Percentiles rank a stretch among this genome's conserved stretches.
Conservation (phyloP, 2,329 filamentous ascomycete genomes). For the Fusarium denticulatum region DNA sequence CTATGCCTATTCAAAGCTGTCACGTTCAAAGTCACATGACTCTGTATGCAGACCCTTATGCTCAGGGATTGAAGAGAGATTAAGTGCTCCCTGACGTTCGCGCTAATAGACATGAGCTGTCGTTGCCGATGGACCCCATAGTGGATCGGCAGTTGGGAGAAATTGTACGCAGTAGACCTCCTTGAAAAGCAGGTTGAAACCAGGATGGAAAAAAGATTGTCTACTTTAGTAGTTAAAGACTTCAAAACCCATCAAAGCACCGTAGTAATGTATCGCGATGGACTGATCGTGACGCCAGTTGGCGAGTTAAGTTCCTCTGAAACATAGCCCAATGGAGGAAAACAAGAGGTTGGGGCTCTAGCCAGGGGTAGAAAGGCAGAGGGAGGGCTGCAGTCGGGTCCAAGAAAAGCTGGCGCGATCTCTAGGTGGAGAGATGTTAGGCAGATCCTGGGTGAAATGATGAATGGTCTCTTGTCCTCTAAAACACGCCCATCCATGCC, state of each 20-base stretch:
- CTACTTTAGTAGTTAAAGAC: background rate
- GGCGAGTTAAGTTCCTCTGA: background rate
- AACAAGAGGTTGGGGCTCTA: constrained; percentile 16
- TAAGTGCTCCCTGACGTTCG: constrained; percentile 23
- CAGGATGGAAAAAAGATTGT: background rate
- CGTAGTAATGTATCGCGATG: background rate
- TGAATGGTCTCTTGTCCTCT: constrained; percentile 10
- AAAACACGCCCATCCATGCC: constrained; percentile 4
- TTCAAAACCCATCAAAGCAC: background rate
- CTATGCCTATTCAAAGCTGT: background rate
- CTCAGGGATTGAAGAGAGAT: constrained; percentile 16
- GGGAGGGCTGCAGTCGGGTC: constrained; percentile 2
- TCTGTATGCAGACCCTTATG: background rate
- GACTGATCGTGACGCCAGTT: background rate
- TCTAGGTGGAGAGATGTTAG: constrained; percentile 42
- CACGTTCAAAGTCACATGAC: constrained; percentile 25
- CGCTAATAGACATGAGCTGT: constrained; percentile 19
- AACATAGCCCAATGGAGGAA: background rate
- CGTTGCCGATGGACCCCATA: background rate
- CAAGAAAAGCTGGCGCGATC: constrained; percentile 41
- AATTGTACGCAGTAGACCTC: background rate
- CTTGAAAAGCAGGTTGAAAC: background rate
- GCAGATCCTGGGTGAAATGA: constrained; percentile 28
- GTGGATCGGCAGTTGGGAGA: constrained; percentile 29
- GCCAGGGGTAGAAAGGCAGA: constrained; percentile 17